Base-by-base conservation (phyloP, 2,329 filamentous ascomycete species). In the Aspergillus glaucus region DNA sequence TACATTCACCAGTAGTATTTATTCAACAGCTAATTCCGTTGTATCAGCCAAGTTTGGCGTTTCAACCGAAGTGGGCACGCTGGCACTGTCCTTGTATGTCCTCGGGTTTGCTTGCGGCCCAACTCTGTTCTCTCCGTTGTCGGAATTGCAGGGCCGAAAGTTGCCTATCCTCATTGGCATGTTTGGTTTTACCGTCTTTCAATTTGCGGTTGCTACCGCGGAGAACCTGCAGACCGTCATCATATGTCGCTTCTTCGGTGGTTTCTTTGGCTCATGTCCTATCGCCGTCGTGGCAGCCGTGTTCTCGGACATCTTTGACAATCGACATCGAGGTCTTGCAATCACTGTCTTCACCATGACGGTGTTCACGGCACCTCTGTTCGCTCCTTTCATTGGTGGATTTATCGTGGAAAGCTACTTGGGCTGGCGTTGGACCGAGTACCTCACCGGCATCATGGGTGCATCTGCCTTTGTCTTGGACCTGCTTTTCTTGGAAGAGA, bases 1-100 rank as follows among this genome's bases (percentile, higher is more conserved):
- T 1, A 75, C 79, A 4, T 81, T 81, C 52, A 75, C 73, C 0
- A 71, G 67, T n/a, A 85, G 80, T 67, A 82, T 90, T 61, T 90
- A 88, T 71, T 88, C 85, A 1, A 72, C 82, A 21, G 84, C 85
- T 5, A 88, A 82, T 1, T 55, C 58, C 6, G 62, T 73, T 15
- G 75, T 90, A 9, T 78, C 81, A 3, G 48, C 51, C 2, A 66
- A 82, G 57, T 91, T 82, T 57, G 56, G 74, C 51, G 84, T 89
- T 43, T 67, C 67, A 4, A 58, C 53, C 3, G 68, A 72, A 52
- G 68, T 74, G 7, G 64, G 63, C 4, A 57, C 67, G n/a, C 62
- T 73, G 8, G 71, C 67, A n/a, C 61, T 71, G 4, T 68, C 64
- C 3, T 57, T 75, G 3, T 75, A 69, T 56, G 64, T 77, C 43